Evolutionary conservation across 768 basidiomycete species (phyloP).

Genomic region (Boletus reticulatus): DNA sequence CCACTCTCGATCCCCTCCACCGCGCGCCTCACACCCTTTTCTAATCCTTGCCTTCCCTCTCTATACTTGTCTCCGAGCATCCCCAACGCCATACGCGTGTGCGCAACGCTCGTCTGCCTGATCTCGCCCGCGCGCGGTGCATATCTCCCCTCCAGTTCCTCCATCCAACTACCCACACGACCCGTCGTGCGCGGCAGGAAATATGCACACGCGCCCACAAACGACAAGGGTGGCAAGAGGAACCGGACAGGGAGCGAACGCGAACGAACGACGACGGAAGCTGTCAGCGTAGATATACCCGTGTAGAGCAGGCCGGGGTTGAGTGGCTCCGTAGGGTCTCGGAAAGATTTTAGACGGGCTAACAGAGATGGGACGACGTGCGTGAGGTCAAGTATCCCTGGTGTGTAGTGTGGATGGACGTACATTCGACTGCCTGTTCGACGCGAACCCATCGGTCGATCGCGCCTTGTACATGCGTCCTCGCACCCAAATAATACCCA

Average conservation of each 20-base stretch:
- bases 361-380: background rate
- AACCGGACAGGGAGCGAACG: conserved; percentile 67
- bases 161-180: conserved; percentile 66
- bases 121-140: conserved; percentile 66
- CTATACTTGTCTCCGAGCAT: conserved; percentile 51
- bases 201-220: conserved; percentile 67
- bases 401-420: too few species aligned
- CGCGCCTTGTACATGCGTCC: conserved; percentile 64
- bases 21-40: conserved; percentile 42
- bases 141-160: conserved; percentile 67
- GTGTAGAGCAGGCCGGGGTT: conserved; percentile 91
- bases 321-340: conserved; percentile 77
- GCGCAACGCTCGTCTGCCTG: conserved; percentile 62
- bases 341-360: conserved; percentile 83
- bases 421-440: conserved; percentile 84
- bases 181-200: conserved; percentile 83
- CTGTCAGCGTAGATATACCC: conserved; percentile 83
- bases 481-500: conserved; percentile 54
- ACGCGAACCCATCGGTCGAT: conserved; percentile 83
- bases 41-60: conserved; percentile 44
- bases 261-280: conserved; percentile 82
- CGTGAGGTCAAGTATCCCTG: background rate
- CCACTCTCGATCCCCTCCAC: conserved; percentile 59
- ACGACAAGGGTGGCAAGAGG: conserved; percentile 72
- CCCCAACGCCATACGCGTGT: conserved; percentile 57